Conservation (phyloP, 2,329 filamentous ascomycete genomes). For the Decorospora gaudefroyi region DNA sequence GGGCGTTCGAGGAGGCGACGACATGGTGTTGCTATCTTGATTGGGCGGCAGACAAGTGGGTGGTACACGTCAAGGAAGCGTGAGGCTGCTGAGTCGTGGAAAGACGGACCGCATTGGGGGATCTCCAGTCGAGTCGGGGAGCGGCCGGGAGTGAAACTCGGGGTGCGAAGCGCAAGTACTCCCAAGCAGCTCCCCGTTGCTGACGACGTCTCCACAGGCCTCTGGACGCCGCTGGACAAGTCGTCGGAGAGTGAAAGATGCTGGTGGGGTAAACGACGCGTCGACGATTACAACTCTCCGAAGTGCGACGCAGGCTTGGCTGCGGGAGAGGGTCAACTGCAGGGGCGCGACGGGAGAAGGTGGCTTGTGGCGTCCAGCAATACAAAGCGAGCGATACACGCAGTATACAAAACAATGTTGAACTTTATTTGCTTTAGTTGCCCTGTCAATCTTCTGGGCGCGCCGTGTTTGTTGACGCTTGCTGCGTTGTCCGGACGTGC, state of each 20-base stretch:
- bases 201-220: too few species aligned
- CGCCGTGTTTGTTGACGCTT: constrained; percentile 19
- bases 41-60: constrained; percentile 8
- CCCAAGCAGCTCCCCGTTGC: constrained; percentile 10
- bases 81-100: constrained; percentile 9
- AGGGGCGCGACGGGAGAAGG: background rate
- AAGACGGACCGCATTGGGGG: constrained; percentile 16
- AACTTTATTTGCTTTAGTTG: background rate
- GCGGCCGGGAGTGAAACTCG: constrained; percentile 14
- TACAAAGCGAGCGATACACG: constrained; percentile 11
- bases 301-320: constrained; percentile 28
- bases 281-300: constrained; percentile 12
- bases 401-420: constrained; percentile 2
- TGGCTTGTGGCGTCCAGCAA: constrained; percentile 20
- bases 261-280: constrained; percentile 14
- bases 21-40: constrained; percentile 33
- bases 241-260: constrained; percentile 1
- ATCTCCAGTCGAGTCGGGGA: constrained; percentile 21
- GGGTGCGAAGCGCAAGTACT: constrained; percentile 16
- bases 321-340: constrained; percentile 13
- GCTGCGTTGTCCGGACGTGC: constrained; percentile 9
- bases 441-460: background rate
- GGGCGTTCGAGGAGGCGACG: constrained; percentile 52
- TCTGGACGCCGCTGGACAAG: too few species aligned
- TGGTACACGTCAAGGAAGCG: constrained; percentile 11